These are phyloP conservation scores for Ligustrum vulgare DNA, from an alignment of 257 asterid species.

Conservation along the genomic window DNA sequence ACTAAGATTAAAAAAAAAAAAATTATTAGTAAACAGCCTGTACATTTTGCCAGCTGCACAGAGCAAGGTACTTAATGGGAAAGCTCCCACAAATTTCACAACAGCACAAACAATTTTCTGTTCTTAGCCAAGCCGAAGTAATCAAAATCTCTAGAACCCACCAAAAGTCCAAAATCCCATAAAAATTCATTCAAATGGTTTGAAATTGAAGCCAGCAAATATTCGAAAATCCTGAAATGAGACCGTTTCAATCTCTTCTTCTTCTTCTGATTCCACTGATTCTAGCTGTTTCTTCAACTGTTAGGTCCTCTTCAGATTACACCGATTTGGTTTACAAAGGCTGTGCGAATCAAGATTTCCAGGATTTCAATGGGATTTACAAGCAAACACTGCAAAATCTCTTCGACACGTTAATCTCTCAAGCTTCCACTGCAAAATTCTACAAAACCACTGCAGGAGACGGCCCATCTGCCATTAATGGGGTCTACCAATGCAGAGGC, in stretches of 20 bases:
- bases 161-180: background rate
- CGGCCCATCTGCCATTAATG: conserved; percentile 50
- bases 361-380: conserved; percentile 40
- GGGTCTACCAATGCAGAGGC: conserved; percentile 77
- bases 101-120: background rate
- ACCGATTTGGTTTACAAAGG: conserved; percentile 68
- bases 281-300: conserved; percentile 15
- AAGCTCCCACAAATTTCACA: background rate
- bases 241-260: conserved; percentile 34
- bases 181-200: conserved; percentile 11
- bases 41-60: conserved; percentile 18
- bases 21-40: too few species aligned
- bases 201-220: background rate
- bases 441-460: conserved; percentile 49
- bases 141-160: conserved; percentile 7
- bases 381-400: conserved; percentile 44
- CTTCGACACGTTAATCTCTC: conserved; percentile 42
- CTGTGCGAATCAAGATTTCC: conserved; percentile 73
- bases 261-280: conserved; percentile 23
- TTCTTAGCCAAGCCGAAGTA: background rate
- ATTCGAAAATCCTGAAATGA: conserved; percentile 34
- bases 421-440: conserved; percentile 63
- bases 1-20: too few species aligned
- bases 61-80: background rate
- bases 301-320: conserved; percentile 41